Evolutionary conservation across 2,329 filamentous ascomycete species (phyloP), one percentile per base, ranked within the genome.

Genomic region (Ceratocystis colombiana): DNA sequence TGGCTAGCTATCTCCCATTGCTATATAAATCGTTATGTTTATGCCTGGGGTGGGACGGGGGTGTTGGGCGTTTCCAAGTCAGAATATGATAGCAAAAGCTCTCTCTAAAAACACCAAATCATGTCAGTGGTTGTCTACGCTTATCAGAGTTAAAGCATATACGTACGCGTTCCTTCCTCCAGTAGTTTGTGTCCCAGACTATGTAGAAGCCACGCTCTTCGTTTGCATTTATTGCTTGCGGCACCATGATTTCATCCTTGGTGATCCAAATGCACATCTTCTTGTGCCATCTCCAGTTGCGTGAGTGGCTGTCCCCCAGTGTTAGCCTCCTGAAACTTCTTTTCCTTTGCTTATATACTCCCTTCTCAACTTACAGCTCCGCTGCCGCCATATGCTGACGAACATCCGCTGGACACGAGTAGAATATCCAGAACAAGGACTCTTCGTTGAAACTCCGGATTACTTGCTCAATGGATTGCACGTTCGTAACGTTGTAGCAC

Each of bases 281-380:
- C 76, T 86, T 86, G 73, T 88, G 84, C 81, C 84, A 88, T 68
- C 85, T 78, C 85, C 85, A 88, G 73, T 85, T 85, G 22, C 85
- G 80, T 67, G 80, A 80, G 70, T 84, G 82, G 55, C 84, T 87
- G 67, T n/a, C 20, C 5, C 7, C 30, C n/a, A 8, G 17, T 15
- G 55, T 59, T 59, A 59, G 55, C 33, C 15, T 30, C 17, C 30
- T 37, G 28, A 7, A 7, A 12, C 33, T 15, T 20, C 12, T 12
- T 7, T 30, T 61, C 48, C 17, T 61, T 70, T 66, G 70, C 66
- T 46, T 59, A 30, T 17, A 37, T 22, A n/a, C 15, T 12, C 28
- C 50, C 12, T 37, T 59, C 10, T n/a, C 46, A 8, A 59, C 82
- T 75, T 75, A 87, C 84, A 88, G 76, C 72, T 87, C 84, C 50